A percentile compares a stretch with the other conserved stretches of the same genome.
Evolutionary conservation across 176 grass and related monocot genomes (phyloP).

Genomic region (Elymus sibiricus): DNA sequence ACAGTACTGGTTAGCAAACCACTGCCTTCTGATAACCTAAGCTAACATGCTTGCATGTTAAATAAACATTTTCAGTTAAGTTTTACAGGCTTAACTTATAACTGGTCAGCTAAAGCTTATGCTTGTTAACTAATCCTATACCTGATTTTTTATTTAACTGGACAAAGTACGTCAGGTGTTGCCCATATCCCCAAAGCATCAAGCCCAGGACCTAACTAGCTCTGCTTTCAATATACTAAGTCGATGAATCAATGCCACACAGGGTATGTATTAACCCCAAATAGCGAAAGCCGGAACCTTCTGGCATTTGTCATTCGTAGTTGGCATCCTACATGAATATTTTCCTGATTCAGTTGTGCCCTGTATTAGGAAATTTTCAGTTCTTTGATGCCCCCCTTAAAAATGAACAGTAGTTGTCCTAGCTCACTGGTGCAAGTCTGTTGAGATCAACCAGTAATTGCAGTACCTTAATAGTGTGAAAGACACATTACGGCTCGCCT

Average conservation of each 20-base stretch:
- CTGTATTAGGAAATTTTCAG: not conserved
- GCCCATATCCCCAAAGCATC: not conserved
- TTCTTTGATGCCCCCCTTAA: not conserved
- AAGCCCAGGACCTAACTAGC: not conserved
- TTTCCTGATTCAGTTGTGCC: not conserved
- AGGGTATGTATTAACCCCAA: not conserved
- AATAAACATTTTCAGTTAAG: not conserved
- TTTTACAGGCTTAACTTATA: conserved; percentile 1
- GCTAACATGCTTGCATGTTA: not conserved
- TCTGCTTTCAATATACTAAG: not conserved
- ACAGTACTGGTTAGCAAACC: not conserved
- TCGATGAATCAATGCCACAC: not conserved
- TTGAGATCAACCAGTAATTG: not conserved
- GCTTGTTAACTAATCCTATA: not conserved
- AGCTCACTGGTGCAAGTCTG: not conserved
- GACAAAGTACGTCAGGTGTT: not conserved
- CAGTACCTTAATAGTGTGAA: not conserved
- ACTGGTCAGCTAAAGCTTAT: not conserved
- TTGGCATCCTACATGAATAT: not conserved
- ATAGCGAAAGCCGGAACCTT: not conserved
- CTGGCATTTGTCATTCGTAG: not conserved
- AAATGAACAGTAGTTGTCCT: not conserved
- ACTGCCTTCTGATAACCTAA: conserved; percentile 3
- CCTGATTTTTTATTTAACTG: not conserved
- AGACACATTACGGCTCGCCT: not conserved